Conservation (phyloP, 257 asterid genomes). For the Coffea canephora region DNA sequence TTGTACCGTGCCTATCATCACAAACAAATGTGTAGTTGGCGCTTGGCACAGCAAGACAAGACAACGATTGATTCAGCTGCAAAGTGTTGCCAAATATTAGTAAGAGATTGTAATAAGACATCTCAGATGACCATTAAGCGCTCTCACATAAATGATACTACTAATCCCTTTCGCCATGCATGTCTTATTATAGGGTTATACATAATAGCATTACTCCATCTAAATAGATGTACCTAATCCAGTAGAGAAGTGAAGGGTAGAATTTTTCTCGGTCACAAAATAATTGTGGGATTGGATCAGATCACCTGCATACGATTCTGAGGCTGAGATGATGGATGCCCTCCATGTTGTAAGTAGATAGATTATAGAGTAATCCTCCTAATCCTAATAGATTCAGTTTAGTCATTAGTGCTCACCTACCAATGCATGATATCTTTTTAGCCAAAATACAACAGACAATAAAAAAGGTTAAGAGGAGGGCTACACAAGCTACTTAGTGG, state of each 20-base stretch:
- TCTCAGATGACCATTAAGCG: neutral
- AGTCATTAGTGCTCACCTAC: slow-evolving; percentile 43
- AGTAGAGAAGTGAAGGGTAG: neutral
- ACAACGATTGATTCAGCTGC: neutral
- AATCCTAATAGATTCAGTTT: no score
- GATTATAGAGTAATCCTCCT: no score
- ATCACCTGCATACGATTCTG: neutral
- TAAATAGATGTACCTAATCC: neutral
- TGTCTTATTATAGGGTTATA: no score
- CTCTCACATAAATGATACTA: neutral
- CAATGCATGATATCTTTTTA: slow-evolving; percentile 28
- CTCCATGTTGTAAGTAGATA: no score
- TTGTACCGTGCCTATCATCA: neutral
- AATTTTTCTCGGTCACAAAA: neutral
- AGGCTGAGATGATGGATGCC: neutral
- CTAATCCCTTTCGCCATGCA: neutral
- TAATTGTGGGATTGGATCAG: neutral
- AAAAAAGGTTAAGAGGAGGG: slow-evolving; percentile 2
- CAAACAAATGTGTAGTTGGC: neutral
- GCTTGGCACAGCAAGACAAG: neutral
- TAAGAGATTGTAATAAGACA: neutral
- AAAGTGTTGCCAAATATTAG: neutral
- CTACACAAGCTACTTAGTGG: neutral
- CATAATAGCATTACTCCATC: neutral
- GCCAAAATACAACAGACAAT: neutral